Base-by-base conservation (phyloP, 192 early-diverging fungal genomes). In the Backusella macrospora region DNA sequence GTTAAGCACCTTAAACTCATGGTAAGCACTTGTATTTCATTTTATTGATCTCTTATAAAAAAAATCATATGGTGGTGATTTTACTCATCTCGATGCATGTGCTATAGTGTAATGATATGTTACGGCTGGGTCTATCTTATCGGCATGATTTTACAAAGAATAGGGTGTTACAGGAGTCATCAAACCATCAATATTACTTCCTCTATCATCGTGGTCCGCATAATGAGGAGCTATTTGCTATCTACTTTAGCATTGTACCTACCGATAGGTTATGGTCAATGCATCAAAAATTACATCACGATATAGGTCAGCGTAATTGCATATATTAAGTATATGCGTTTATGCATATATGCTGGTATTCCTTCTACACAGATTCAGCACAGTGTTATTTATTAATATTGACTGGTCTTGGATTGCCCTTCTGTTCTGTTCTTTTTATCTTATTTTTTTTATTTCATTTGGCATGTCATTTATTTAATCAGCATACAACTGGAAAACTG, bases 211-310 rank as follows among this genome's bases (percentile, higher is more conserved):
- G 66, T 12, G 46, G 39, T 2, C 13, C n/a, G 15, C 64, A 43
- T 12, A 15, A 64, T 34, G 46, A 66, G 4, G 68, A 72, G n/a
- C 10, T 77, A 0, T 59, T 71, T 18, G 76, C 69, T 12, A 39
- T 77, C 8, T 77, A 77, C 26, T 77, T 71, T 72, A 44, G 62
- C 42, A 45, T 66, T 59, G 65, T 77, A 2, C 64, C 70, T 14
- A 21, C n/a, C 0, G 39, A 62, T 21, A 40, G 48, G 14, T 65
- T 65, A 45, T 71, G 76, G 76, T n/a, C 62, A 10, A 77, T 77
- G 76, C 76, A 77, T 66, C 70, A 71, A 34, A 63, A 67, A 12
- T 37, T 77, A 38, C 40, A 72, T 43, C 63, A 52, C 13, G 76
- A 77, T 42, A 43, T 77, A 8, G 49, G 70, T 42, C 75, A 72